Base-by-base conservation (phyloP, 2,329 filamentous ascomycete species). In the Clonostachys byssicola region DNA sequence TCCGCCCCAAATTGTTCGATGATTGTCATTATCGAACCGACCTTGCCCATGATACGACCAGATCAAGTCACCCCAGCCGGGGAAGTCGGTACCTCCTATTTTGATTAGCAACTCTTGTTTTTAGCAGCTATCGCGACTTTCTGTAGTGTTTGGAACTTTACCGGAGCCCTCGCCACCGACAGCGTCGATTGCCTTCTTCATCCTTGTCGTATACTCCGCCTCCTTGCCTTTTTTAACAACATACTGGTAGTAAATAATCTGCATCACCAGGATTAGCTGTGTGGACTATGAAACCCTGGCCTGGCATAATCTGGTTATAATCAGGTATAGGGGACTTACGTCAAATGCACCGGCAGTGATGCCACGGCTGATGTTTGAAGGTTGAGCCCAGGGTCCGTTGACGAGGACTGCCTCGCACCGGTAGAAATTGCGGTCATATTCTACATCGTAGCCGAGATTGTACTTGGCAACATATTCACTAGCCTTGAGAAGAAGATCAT, bases 341-440 rank as follows among this genome's bases (percentile, higher is more conserved):
- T 42, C 46, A 18, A 50, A 50, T 18, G 49, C 44, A 1, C 45
- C 40, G 5, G 47, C 44, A 14, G 46, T 47, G n/a, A 57, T 47
- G 4, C 59, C 59, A 9, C 56, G 56, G 36, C 48, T 60, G 6
- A 59, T 53, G 7, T 58, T 53, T 0, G 64, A 63, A 12, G 59
- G 57, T 7, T 34, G 51, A 5, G 49, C 47, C 66, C 68, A 71
- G 8, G 67, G 67, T 0, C 65, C 67, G 46, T 64, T 61, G 5
- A 70, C 61, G 14, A 71, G 53, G 2, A 70, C 56, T 0, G 66
- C 67, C 47, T 71, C 68, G 44, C 68, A 71, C 1, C 67, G 58
- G 36, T 60, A 65, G 48, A 60, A 68, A 6, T 54, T 58, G 4
- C 59, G 62, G 41, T 70, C 61, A 39, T 65, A 71, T 1, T 52